Percentiles rank a stretch among this genome's conserved stretches.
These are phyloP conservation scores for Pedinophyceae sp. DNA, from an alignment of 139 green algal genomes.

Conservation along the genomic window DNA sequence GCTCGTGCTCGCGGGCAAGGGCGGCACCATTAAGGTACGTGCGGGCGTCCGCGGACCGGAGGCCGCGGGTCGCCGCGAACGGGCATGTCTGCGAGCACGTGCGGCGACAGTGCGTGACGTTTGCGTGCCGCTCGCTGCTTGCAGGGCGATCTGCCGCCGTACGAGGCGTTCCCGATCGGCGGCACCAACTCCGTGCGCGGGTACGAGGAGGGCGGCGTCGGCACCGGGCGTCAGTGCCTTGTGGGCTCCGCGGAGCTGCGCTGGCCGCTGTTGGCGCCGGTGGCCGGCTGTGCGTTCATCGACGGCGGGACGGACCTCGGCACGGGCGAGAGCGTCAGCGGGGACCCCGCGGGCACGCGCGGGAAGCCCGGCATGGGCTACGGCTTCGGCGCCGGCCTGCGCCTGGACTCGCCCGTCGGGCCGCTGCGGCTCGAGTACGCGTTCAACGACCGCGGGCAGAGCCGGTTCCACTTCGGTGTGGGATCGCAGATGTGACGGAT, in stretches of 20 bases:
- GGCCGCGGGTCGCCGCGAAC: too few relatives aligned
- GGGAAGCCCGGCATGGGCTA: conserved; percentile 73
- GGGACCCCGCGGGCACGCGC: conserved; percentile 67
- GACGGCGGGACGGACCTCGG: conserved; percentile 84
- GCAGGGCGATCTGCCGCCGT: conserved; percentile 81
- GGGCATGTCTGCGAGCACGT: too few relatives aligned
- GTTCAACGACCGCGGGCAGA: conserved; percentile 54
- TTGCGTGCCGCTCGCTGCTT: too few relatives aligned
- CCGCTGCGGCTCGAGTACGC: conserved; percentile 91
- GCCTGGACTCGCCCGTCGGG: conserved; percentile 77
- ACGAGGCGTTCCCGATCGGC: conserved; percentile 93
- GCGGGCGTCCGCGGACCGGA: too few relatives aligned
- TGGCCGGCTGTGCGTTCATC: conserved; percentile 41
- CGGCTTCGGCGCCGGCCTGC: conserved; percentile 67
- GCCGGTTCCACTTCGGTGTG: conserved; percentile 86
- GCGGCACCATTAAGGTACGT: conserved; percentile 47
- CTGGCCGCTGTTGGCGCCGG: conserved; percentile 38
- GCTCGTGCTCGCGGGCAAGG: conserved; percentile 25
- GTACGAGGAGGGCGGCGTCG: conserved; percentile 78
- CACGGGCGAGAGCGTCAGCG: conserved; percentile 63
- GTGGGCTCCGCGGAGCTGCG: conserved; percentile 64
- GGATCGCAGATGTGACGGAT: conserved; percentile 32
- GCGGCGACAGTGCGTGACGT: too few relatives aligned
- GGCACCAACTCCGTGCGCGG: conserved; percentile 79
- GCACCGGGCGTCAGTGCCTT: conserved; percentile 63